Base-by-base conservation (phyloP, 2,329 filamentous ascomycete species). In the Tolypocladium capitatum region DNA sequence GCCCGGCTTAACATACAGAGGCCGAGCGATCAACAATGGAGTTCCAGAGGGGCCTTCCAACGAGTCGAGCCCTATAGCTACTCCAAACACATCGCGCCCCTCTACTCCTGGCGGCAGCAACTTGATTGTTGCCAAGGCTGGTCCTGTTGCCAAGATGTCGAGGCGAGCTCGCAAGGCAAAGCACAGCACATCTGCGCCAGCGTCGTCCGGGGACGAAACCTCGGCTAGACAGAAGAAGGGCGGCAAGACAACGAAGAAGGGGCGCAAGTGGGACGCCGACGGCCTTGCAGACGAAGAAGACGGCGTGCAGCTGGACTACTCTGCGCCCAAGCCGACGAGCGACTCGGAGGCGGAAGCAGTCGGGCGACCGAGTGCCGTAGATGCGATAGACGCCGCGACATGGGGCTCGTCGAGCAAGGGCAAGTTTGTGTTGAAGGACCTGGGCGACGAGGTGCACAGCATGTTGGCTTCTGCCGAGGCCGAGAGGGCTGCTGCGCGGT, bases 391-490 rank as follows among this genome's bases (percentile, higher is more conserved):
- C 52, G 76, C 85, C 45, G 80, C 83, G 13, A 81, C 86, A 1
- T 96, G 89, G 88, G 92, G 92, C 33, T 86, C 78, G 33, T 94
- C 86, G 14, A 78, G 77, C 46, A 90, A 91, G 68, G 92, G 92
- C 46, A 86, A 96, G 61, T 98, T 97, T 58, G 83, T 97, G 44
- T 71, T 98, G 53, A 94, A 86, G 60, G 92, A 98, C 59, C 69
- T 98, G 7, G 91, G 90, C 51, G 88, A 95, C 55, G 89, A 98
- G 66, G 88, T 98, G 16, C 83, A 95, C 58, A 84, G 81, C 33
- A 96, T 98, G 48, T 73, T 98, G 41, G 80, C 87, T 32, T 80
- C 83, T 21, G 87, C 87, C n/a, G 81, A 88, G 56, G 78, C 78
- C 10, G 81, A 81, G 55, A 78, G 76, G 52, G 63, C 67, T 5